These are phyloP conservation scores for Fraxinus latifolia DNA, from an alignment of 305 asterid genomes.

Conservation along the genomic window DNA sequence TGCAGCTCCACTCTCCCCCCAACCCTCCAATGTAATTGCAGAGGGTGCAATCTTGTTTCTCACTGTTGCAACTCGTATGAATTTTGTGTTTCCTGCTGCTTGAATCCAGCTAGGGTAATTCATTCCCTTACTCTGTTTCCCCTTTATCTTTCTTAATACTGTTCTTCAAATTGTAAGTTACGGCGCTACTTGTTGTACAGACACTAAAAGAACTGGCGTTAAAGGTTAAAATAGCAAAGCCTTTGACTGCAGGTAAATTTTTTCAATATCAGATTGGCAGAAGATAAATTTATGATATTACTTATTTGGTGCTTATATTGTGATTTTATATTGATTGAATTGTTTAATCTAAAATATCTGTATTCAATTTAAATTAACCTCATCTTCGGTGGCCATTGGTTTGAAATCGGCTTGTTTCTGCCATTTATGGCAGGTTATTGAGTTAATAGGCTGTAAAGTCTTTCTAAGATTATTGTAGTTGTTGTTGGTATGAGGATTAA, in stretches of 20 bases:
- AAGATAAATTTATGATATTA: slow-evolving; percentile 10
- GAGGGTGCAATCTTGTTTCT: slow-evolving; percentile 77
- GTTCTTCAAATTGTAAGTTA: slow-evolving; percentile 5
- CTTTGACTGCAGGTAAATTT: slow-evolving; percentile 63
- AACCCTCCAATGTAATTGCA: slow-evolving; percentile 31
- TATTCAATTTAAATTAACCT: slow-evolving; percentile 1
- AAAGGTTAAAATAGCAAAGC: slow-evolving; percentile 72
- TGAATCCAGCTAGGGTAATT: slow-evolving; percentile 67
- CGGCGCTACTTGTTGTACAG: slow-evolving; percentile 35
- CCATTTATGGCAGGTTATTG: neutral
- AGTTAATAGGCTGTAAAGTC: neutral
- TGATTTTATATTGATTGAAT: neutral
- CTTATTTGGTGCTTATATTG: neutral
- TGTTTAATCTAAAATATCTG: slow-evolving; percentile 12
- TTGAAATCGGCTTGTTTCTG: neutral
- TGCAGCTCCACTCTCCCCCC: neutral
- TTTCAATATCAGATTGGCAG: neutral
- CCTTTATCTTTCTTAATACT: neutral
- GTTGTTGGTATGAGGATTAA: neutral
- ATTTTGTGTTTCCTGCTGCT: slow-evolving; percentile 91
- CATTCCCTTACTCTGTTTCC: neutral
- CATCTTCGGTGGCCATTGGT: neutral
- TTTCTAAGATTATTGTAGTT: neutral
- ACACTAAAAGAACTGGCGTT: slow-evolving; percentile 45
- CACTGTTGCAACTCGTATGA: slow-evolving; percentile 88